Conservation (phyloP, 169 alveolate species). For the Plasmodium yoelii region DNA sequence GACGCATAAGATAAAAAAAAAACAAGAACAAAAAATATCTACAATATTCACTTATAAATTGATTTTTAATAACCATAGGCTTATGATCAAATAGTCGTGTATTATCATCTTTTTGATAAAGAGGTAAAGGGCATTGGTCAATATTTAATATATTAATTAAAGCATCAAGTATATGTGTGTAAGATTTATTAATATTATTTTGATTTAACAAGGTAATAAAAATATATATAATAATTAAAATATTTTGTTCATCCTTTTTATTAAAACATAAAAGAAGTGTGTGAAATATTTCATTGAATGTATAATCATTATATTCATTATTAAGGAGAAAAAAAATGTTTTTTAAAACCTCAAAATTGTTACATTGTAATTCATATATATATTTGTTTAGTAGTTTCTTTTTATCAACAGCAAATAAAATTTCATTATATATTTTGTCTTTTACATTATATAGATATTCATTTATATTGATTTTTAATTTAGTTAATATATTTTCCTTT, state of each 20-base stretch:
- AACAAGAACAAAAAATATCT: conserved; percentile 44
- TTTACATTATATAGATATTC: conserved; percentile 33
- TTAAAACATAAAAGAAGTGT: conserved; percentile 29
- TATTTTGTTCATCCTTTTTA: conserved; percentile 33
- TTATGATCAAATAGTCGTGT: conserved; percentile 45
- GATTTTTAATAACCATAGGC: conserved; percentile 42
- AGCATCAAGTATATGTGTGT: conserved; percentile 23
- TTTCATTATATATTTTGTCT: conserved; percentile 42
- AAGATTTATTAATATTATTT: conserved; percentile 26
- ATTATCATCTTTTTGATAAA: conserved; percentile 29
- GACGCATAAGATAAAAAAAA: conserved; percentile 18
- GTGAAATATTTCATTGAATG: conserved; percentile 42
- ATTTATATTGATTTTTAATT: conserved; percentile 12
- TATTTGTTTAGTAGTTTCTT: conserved; percentile 43
- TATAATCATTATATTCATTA: conserved; percentile 37
- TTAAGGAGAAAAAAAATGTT: conserved; percentile 29
- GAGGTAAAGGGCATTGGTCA: conserved; percentile 26
- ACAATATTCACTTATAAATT: conserved; percentile 20
- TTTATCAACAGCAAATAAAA: conserved; percentile 19
- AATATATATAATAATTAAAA: conserved; percentile 22
- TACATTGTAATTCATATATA: conserved; percentile 38
- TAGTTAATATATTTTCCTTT: conserved; percentile 12
- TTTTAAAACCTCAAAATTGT: conserved; percentile 36
- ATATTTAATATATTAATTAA: conserved; percentile 25
- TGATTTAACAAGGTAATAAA: conserved; percentile 23